These are phyloP conservation scores for Torulaspora quercuum DNA, from an alignment of 805 yeast species.

Conservation along the genomic window DNA sequence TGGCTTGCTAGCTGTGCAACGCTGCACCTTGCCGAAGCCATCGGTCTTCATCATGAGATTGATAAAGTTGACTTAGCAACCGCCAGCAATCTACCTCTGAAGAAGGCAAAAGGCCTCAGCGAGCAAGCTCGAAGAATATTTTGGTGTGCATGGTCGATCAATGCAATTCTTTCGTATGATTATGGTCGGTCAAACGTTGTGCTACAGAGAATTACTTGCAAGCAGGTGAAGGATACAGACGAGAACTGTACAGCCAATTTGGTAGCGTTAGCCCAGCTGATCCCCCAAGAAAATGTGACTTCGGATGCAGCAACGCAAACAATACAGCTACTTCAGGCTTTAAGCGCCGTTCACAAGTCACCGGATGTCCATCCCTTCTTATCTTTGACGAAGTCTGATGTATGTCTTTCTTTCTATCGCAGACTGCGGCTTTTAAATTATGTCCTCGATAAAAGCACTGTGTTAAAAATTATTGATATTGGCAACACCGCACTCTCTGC, in stretches of 20 bases:
- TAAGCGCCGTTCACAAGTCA: slow-evolving; percentile 4
- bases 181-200: slow-evolving; percentile 15
- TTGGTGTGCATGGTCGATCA: slow-evolving; percentile 17
- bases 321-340: slow-evolving; percentile 5
- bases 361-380: slow-evolving; percentile 13
- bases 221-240: slow-evolving; percentile 4
- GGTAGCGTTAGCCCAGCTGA: slow-evolving; percentile 9
- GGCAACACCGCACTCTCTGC: slow-evolving; percentile 12
- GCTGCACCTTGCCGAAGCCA: slow-evolving; percentile 15
- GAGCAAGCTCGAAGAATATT: slow-evolving; percentile 14
- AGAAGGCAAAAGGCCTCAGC: neutral
- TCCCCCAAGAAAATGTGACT: slow-evolving; percentile 8
- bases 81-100: too few relatives aligned
- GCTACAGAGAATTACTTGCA: slow-evolving; percentile 11
- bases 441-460: slow-evolving; percentile 9
- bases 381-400: slow-evolving; percentile 12
- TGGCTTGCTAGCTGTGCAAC: slow-evolving; percentile 18
- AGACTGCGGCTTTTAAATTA: slow-evolving; percentile 13
- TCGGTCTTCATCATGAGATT: slow-evolving; percentile 14
- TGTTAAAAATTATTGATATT: slow-evolving; percentile 11
- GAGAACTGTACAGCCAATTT: slow-evolving; percentile 7
- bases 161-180: slow-evolving; percentile 14
- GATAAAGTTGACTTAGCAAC: slow-evolving; percentile 9
- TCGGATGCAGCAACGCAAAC: slow-evolving; percentile 1
- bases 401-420: slow-evolving; percentile 14